Evolutionary conservation across 331 rosid genomes (phyloP).

Genomic region (Dryas integrifolia): DNA sequence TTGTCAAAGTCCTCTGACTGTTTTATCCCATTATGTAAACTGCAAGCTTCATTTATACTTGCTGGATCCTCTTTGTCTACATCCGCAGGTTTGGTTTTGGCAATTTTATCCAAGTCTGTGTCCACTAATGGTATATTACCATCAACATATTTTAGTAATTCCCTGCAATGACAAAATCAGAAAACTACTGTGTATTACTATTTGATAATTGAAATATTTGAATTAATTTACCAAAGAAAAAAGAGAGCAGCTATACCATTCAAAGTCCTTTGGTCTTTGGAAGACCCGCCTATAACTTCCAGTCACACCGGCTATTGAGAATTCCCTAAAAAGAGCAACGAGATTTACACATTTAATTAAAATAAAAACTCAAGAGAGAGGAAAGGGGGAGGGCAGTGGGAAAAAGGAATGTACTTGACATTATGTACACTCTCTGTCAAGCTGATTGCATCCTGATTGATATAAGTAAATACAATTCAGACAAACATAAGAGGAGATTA

Average conservation of each 20-base stretch:
- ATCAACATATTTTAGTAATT: conserved; percentile 64
- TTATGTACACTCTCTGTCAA: conserved; percentile 59
- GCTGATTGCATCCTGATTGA: conserved; percentile 69
- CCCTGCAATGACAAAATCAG: conserved; percentile 52
- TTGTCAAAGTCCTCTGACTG: conserved; percentile 39
- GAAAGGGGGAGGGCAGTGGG: background rate
- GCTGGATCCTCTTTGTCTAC: conserved; percentile 28
- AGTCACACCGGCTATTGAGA: conserved; percentile 79
- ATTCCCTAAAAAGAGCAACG: conserved; percentile 59
- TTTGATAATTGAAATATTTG: background rate
- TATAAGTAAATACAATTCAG: conserved; percentile 26
- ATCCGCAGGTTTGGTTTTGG: conserved; percentile 37
- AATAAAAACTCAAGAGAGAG: background rate
- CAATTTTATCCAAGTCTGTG: conserved; percentile 74
- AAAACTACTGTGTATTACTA: background rate
- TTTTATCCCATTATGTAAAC: conserved; percentile 26
- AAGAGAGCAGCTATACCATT: conserved; percentile 45
- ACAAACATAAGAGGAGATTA: background rate
- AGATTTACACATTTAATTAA: conserved; percentile 18
- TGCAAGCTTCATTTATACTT: conserved; percentile 37
- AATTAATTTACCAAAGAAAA: background rate
- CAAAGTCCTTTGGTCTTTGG: conserved; percentile 73
- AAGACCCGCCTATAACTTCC: conserved; percentile 89
- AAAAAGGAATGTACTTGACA: conserved; percentile 58
- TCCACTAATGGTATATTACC: conserved; percentile 60